phyloP scores from a whole-genome alignment of 768 basidiomycete genomes.

The Pholiota molesta region DNA sequence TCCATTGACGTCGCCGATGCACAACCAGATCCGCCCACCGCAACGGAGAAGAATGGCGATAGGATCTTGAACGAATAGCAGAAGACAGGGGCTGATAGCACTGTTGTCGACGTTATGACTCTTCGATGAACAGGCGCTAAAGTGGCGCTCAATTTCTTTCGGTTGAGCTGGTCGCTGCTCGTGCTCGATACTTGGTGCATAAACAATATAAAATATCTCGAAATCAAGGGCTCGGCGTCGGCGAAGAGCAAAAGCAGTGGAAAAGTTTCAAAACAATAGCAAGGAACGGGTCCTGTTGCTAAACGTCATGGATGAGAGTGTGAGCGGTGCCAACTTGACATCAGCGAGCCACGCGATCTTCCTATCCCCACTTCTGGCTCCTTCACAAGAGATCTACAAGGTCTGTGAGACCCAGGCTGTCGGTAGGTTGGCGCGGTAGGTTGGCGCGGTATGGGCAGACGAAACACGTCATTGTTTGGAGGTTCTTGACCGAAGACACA shows the following conservation, averaged over 20 bases:
- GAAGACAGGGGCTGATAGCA: no score
- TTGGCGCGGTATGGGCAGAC: conserved; percentile 82
- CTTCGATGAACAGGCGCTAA: no score
- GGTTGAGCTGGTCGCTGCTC: no score
- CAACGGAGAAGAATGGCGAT: no score
- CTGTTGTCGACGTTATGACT: no score
- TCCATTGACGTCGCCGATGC: no score
- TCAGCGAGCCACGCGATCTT: conserved; percentile 95
- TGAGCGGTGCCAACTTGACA: conserved; percentile 90
- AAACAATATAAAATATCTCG: conserved; percentile 67
- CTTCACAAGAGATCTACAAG: conserved; percentile 81
- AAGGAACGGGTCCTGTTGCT: conserved; percentile 81
- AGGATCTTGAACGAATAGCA: no score
- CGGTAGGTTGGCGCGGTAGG: conserved; percentile 81
- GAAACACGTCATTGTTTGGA: conserved; percentile 80
- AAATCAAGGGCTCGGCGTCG: conserved; percentile 79
- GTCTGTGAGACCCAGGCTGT: conserved; percentile 85
- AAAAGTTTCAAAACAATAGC: conserved; percentile 83
- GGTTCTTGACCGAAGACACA: conserved; percentile 83
- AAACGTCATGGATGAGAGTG: conserved; percentile 94
- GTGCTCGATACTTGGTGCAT: conserved; percentile 30
- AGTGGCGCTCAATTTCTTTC: no score
- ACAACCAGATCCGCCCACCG: no score
- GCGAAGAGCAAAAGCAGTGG: conserved; percentile 82
- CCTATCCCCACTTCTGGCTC: conserved; percentile 86